Conservation (phyloP, 1,284 basidiomycete genomes). For the Tylopilus sp. region DNA sequence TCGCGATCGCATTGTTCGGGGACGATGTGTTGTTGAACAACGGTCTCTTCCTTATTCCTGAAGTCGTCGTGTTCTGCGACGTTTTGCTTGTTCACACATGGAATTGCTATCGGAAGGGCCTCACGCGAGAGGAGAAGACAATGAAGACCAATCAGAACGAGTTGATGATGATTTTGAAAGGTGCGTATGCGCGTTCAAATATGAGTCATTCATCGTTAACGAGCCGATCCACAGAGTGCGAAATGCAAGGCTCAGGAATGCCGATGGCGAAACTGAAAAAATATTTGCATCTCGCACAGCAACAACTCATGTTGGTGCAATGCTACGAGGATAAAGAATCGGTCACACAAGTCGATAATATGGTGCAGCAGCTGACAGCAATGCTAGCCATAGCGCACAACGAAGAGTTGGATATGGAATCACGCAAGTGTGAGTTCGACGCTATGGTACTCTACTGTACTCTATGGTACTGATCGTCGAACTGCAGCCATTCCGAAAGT, state of each 20-base stretch:
- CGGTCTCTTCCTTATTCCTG: not conserved
- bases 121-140: too few relatives aligned
- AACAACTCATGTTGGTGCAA: not conserved
- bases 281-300: not conserved
- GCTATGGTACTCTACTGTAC: not conserved
- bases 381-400: not conserved
- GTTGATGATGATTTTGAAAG: not conserved
- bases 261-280: not conserved
- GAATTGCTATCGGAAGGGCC: not conserved
- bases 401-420: not conserved
- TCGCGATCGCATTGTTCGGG: not conserved
- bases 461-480: not conserved
- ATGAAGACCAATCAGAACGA: not conserved
- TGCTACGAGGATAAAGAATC: not conserved
- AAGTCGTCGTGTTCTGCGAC: not conserved
- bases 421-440: not conserved
- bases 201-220: not conserved
- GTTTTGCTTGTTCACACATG: not conserved
- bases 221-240: not conserved
- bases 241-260: not conserved
- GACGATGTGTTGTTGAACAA: not conserved
- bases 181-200: not conserved
- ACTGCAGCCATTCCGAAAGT: not conserved
- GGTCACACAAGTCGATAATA: not conserved
- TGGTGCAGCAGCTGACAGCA: not conserved